Conservation (phyloP, 1,284 basidiomycete species). For the Ganoderma resinaceum region DNA sequence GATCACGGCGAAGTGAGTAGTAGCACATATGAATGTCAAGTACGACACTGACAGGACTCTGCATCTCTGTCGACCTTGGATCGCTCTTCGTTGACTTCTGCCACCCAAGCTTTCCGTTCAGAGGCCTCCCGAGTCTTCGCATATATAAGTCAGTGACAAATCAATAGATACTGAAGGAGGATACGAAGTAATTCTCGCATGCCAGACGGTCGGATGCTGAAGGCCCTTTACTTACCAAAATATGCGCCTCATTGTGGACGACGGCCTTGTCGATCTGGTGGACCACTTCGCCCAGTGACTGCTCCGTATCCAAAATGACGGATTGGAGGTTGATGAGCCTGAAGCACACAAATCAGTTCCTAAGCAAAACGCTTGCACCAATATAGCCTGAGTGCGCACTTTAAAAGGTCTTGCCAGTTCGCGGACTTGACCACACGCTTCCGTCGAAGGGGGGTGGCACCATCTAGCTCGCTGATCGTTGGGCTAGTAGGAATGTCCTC, state of each 20-base stretch:
- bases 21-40: constrained; percentile 21
- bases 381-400: constrained; percentile 49
- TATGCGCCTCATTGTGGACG: constrained; percentile 39
- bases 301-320: constrained; percentile 70
- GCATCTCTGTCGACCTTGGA: constrained; percentile 49
- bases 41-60: constrained; percentile 52
- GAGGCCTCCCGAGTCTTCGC: constrained; percentile 67
- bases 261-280: constrained; percentile 64
- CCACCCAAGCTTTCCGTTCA: constrained; percentile 61
- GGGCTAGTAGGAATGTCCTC: constrained; percentile 22
- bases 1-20: constrained; percentile 17
- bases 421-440: constrained; percentile 50
- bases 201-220: not conserved
- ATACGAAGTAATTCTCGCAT: not conserved
- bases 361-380: not conserved
- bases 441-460: constrained; percentile 23
- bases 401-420: constrained; percentile 72
- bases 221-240: constrained; percentile 28
- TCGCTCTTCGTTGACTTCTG: constrained; percentile 51
- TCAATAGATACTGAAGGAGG: not conserved
- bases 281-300: constrained; percentile 62
- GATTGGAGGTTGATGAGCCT: constrained; percentile 78
- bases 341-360: constrained; percentile 20
- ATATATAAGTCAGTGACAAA: not conserved
- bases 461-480: constrained; percentile 21